Percentiles rank a stretch among this genome's conserved stretches.
These are phyloP conservation scores for Ensete ventricosum DNA, from an alignment of 176 grass and related monocot genomes.

Conservation along the genomic window DNA sequence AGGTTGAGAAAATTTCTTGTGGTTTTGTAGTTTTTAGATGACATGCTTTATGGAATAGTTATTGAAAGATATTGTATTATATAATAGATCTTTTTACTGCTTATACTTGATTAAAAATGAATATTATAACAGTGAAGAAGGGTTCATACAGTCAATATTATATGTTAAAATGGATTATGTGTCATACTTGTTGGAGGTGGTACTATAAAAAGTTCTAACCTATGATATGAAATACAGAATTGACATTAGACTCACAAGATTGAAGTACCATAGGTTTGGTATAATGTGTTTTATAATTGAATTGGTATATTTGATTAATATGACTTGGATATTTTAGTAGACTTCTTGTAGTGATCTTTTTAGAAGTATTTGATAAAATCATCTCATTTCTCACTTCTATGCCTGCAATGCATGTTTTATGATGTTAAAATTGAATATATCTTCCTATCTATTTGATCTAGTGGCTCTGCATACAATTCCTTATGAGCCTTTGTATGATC, in stretches of 20 bases:
- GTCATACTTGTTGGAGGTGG: not conserved
- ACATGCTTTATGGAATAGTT: not conserved
- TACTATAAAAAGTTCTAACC: not conserved
- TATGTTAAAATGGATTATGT: too few species aligned
- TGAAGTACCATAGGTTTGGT: not conserved
- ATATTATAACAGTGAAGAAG: too few species aligned
- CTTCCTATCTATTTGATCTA: not conserved
- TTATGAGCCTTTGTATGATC: too few species aligned
- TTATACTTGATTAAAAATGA: too few species aligned
- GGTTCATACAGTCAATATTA: too few species aligned
- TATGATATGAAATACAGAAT: not conserved
- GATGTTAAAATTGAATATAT: not conserved
- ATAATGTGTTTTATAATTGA: not conserved
- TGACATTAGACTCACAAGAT: not conserved
- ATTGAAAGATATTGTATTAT: too few species aligned
- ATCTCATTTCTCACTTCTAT: not conserved
- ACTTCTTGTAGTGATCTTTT: not conserved
- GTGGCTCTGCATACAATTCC: not conserved
- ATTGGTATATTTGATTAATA: not conserved
- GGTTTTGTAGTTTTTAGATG: not conserved
- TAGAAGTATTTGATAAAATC: not conserved
- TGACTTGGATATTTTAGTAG: not conserved
- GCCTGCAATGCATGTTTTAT: not conserved
- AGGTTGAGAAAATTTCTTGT: not conserved
- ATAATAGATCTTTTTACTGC: too few species aligned